Evolutionary conservation across 495 filamentous ascomycete species (phyloP), one percentile per base, ranked within the genome.

Genomic region (Hypoxylon fragiforme): DNA sequence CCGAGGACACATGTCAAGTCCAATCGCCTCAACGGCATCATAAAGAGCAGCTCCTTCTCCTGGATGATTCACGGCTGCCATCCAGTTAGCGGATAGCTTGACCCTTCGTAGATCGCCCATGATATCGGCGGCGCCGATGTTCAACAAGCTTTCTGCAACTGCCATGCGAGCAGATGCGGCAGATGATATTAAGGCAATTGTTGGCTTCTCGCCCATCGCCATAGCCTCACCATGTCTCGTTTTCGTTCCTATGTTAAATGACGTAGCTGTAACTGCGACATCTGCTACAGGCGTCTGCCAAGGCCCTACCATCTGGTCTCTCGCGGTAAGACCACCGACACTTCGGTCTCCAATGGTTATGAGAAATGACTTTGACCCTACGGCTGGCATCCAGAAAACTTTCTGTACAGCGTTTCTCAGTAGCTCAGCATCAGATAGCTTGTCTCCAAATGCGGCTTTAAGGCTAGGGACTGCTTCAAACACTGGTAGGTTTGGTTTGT

Each of bases 241-340:
- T 30, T 73, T 70, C 24, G 65, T 70, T 13, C 85, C 86, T 13
- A 82, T 67, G 22, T 79, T 81, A 55, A 97, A 81, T 0, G 90
- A 86, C 0, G 91, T 89, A 0, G 88, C 84, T 8, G 92, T 97
- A 14, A 98, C 92, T 3, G 90, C 90, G 34, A 94, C 90, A 65
- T 98, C 91, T 3, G 94, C 83, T 7, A 98, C 91, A 11, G 94
- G 94, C n/a, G 86, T 87, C 66, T 98, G 94, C 91, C 91, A 97
- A 22, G 86, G 88, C 7, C 94, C 94, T 56, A 96, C 92, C 86
- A 97, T 92, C 67, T 97, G 94, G 69, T 97, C 94, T 54, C 90
- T 81, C 14, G 87, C 84, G 18, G 88, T 90, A 26, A 97, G 81
- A 38, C 94, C 94, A 49, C 91, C 91, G 34, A 97, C 94, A 34